Percentiles rank a stretch among this genome's conserved stretches.
Evolutionary conservation across 179 eudicot genomes (phyloP).

Genomic region (Camellia oleifera): DNA sequence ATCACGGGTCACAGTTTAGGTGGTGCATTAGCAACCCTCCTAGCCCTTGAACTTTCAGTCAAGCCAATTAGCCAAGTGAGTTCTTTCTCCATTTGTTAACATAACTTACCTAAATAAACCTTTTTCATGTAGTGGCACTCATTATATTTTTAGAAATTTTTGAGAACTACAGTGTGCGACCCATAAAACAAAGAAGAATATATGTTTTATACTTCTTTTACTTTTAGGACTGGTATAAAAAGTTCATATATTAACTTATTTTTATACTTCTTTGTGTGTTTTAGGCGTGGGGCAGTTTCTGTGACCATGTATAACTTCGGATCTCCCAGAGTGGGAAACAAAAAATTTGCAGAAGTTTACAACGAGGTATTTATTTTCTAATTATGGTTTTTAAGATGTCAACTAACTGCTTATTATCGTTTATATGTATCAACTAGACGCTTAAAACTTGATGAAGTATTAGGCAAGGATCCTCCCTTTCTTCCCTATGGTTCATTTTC

Average conservation of each 20-base stretch:
- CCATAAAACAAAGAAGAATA: background rate
- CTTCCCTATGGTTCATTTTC: slow-evolving; percentile 2
- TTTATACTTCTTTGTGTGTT: slow-evolving; percentile 7
- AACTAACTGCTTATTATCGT: background rate
- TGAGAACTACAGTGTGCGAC: background rate
- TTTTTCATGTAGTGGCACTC: background rate
- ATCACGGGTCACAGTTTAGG: slow-evolving; percentile 98
- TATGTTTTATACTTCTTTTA: background rate
- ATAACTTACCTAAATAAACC: background rate
- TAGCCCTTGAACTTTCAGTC: slow-evolving; percentile 95
- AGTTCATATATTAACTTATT: background rate
- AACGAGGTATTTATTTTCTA: slow-evolving; percentile 56
- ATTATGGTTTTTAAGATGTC: slow-evolving; percentile 2
- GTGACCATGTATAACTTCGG: slow-evolving; percentile 97
- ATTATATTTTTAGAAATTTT: background rate
- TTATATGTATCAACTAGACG: background rate
- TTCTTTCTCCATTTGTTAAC: slow-evolving; percentile 17
- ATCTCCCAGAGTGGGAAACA: slow-evolving; percentile 97
- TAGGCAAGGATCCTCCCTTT: background rate
- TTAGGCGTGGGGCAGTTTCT: slow-evolving; percentile 70
- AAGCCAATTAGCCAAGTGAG: slow-evolving; percentile 87
- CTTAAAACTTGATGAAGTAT: background rate
- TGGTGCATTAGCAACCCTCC: slow-evolving; percentile 95
- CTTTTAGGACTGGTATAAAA: background rate
- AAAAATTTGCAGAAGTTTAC: slow-evolving; percentile 77